Conservation (phyloP, 345 rosid species). For the sweet orange (Citrus sinensis) region DVS_A1.0 CM039165.1:20346001-20346500, state of each 20-base stretch:
- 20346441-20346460: slow-evolving; percentile 66
- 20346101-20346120: slow-evolving; percentile 38
- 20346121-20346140: slow-evolving; percentile 58
- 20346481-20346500: slow-evolving; percentile 62
- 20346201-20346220: slow-evolving; percentile 68
- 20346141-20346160: slow-evolving; percentile 88
- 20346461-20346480: slow-evolving; percentile 36
- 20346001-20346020: background rate
- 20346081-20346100: slow-evolving; percentile 86
- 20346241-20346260: slow-evolving; percentile 78
- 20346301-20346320: slow-evolving; percentile 44
- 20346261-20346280: slow-evolving; percentile 71
- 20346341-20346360: slow-evolving; percentile 25
- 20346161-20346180: slow-evolving; percentile 44
- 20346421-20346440: slow-evolving; percentile 81
- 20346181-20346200: slow-evolving; percentile 61
- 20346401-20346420: slow-evolving; percentile 66
- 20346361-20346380: slow-evolving; percentile 70
- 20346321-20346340: slow-evolving; percentile 28
- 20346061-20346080: slow-evolving; percentile 64
- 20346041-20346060: slow-evolving; percentile 23
- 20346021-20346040: slow-evolving; percentile 12
- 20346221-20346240: slow-evolving; percentile 57
- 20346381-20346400: slow-evolving; percentile 78
- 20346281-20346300: slow-evolving; percentile 60